Percentiles rank a stretch among this genome's conserved stretches.
These are phyloP conservation scores for Vitis riparia DNA, from an alignment of 164 flowering plant species.

Conservation along the genomic window DNA sequence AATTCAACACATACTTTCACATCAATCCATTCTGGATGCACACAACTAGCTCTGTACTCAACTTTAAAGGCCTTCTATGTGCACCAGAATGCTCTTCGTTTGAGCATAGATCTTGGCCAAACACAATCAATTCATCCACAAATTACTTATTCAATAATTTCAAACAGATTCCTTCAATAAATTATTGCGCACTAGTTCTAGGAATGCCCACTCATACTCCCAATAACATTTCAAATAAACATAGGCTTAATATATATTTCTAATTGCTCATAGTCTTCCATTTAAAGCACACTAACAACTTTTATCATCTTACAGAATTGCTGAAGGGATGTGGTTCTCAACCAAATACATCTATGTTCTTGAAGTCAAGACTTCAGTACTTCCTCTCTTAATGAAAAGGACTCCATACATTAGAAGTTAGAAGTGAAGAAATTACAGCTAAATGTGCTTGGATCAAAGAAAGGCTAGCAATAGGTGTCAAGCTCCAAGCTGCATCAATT, in stretches of 20 bases:
- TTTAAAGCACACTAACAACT: not conserved
- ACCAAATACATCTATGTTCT: not conserved
- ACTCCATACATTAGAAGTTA: not conserved
- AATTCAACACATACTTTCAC: too few relatives aligned
- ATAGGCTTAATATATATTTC: too few relatives aligned
- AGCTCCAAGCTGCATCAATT: too few relatives aligned
- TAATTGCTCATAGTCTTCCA: not conserved
- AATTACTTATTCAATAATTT: too few relatives aligned
- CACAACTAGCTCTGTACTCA: not conserved
- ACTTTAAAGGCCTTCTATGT: not conserved
- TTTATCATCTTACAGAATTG: not conserved
- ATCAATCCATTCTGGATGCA: not conserved
- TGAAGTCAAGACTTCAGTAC: not conserved
- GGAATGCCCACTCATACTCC: too few relatives aligned
- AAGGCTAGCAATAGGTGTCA: too few relatives aligned
- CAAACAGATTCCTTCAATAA: too few relatives aligned
- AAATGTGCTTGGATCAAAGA: not conserved
- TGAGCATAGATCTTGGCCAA: slow-evolving; percentile 1
- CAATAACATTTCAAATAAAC: too few relatives aligned
- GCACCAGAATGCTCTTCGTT: not conserved
- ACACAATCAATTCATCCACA: not conserved
- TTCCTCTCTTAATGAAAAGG: not conserved
- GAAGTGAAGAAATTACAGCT: not conserved
- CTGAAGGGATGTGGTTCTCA: not conserved
- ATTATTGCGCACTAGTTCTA: too few relatives aligned